phyloP scores from a whole-genome alignment of 2,329 filamentous ascomycete species.

The Myriosclerotinia curreyana region DNA sequence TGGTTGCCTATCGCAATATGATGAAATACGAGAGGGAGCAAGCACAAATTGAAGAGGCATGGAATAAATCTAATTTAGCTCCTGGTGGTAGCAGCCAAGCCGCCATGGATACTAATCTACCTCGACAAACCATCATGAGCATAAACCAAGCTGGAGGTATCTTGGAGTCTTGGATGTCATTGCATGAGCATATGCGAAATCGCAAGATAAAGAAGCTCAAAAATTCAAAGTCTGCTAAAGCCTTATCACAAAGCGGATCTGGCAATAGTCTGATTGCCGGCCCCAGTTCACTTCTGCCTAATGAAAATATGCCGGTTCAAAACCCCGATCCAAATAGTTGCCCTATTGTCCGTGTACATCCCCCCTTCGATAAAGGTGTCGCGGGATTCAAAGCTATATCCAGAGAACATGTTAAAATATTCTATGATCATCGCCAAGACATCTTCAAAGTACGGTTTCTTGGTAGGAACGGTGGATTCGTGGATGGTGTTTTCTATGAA shows the following conservation, averaged over 20 bases:
- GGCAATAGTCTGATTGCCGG: constrained; percentile 33
- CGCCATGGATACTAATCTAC: constrained; percentile 44
- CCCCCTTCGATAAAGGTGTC: constrained; percentile 59
- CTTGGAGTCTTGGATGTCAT: constrained; percentile 40
- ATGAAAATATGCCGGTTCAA: constrained; percentile 3
- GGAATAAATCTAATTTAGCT: constrained; percentile 44
- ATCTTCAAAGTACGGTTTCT: constrained; percentile 61
- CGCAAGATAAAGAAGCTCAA: constrained; percentile 42
- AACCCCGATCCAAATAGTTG: constrained; percentile 59
- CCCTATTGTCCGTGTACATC: constrained; percentile 70
- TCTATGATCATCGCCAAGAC: constrained; percentile 61
- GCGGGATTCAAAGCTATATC: constrained; percentile 70
- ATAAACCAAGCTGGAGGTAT: constrained; percentile 69
- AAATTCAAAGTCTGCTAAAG: constrained; percentile 47
- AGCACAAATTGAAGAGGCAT: constrained; percentile 44
- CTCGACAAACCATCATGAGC: constrained; percentile 54
- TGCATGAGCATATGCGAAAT: constrained; percentile 9
- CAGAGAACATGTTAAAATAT: constrained; percentile 68
- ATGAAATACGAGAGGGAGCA: constrained; percentile 13
- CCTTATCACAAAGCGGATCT: constrained; percentile 40
- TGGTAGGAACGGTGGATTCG: constrained; percentile 66
- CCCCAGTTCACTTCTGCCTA: not conserved
- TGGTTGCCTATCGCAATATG: constrained; percentile 35
- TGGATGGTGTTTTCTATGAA: constrained; percentile 56
- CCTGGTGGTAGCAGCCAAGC: constrained; percentile 49